Conservation (phyloP, 164 flowering plant genomes). For the Sextonia rubra region DNA sequence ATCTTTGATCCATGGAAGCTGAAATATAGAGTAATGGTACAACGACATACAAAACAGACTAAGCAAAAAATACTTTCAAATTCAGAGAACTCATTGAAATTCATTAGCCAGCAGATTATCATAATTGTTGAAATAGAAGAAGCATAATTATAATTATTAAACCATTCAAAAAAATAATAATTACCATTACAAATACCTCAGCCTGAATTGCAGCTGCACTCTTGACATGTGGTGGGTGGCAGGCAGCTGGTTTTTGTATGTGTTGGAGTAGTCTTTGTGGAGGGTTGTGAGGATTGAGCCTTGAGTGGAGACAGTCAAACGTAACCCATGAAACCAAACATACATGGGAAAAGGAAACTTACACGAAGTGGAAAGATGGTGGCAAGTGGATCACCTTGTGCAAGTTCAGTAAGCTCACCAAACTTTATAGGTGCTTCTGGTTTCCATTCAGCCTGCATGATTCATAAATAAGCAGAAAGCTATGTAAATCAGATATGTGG, state of each 20-base stretch:
- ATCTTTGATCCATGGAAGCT: too few species aligned
- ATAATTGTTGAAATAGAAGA: not conserved
- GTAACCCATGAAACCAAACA: constrained; percentile 8
- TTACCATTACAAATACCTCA: constrained; percentile 54
- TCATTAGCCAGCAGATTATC: not conserved
- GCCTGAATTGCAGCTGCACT: constrained; percentile 68
- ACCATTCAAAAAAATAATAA: too few species aligned
- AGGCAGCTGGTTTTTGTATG: constrained; percentile 83
- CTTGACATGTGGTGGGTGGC: constrained; percentile 95
- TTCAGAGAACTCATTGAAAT: not conserved
- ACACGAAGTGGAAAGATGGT: not conserved
- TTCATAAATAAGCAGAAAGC: not conserved
- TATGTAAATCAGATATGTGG: not conserved
- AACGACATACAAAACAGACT: not conserved
- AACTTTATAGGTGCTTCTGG: constrained; percentile 31
- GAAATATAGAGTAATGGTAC: not conserved
- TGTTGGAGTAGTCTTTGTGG: constrained; percentile 42
- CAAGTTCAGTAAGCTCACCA: constrained; percentile 30
- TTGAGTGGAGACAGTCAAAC: constrained; percentile 37
- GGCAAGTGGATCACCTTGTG: constrained; percentile 16
- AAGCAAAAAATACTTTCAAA: not conserved
- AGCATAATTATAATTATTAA: not conserved
- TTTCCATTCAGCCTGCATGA: constrained; percentile 36
- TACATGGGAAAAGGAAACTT: not conserved
- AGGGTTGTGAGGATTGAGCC: constrained; percentile 40